Evolutionary conservation across 352 stramenopile genomes (phyloP), one percentile per base, ranked within the genome.

Genomic region (Albugo laibachii): DNA sequence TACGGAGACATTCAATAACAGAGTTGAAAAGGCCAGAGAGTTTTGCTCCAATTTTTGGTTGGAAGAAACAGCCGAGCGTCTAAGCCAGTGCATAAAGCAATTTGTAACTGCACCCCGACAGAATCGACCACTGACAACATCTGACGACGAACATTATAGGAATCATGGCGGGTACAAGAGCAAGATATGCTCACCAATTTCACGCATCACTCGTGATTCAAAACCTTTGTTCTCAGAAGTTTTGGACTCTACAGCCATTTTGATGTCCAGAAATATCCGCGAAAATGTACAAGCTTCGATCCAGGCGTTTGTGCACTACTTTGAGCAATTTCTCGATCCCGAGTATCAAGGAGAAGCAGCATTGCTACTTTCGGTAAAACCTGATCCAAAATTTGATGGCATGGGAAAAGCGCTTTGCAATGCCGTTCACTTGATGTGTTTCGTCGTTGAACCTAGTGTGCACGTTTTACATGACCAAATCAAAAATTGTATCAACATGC

Each of bases 221-320:
- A 43, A 19, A 43, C 8, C 38, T 24, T 24, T 24, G 8, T 43
- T 10, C 8, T 43, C 38, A 24, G 38, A 19, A 8, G 56, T 94
- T 14, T 55, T 96, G 14, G 66, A 93, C 39, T 74, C 80, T 13
- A 72, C 78, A 11, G 62, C 81, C 1, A 81, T 93, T 13, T 60
- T 95, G 13, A 95, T 96, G 83, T 89, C 83, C 11, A 62, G 75
- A 2, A 92, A 94, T 36, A 59, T 96, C n/a, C 59, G 83, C 18
- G 68, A 71, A 19, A 86, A 73, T 0, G 74, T 91, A 13, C 84
- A 96, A 41, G 51, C 56, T n/a, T 95, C 83, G 1, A 63, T 96
- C 10, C 54, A 57, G 3, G 54, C 62, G 12, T 79, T 93, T 39
- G 62, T 81, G 15, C 47, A 46, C 0, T 94, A 89, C 53, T 83